A percentile compares a stretch with the other conserved stretches of the same genome.
These are phyloP conservation scores for Fusarium torulosum DNA, from an alignment of 2,329 filamentous ascomycete genomes.

Conservation along the genomic window DNA sequence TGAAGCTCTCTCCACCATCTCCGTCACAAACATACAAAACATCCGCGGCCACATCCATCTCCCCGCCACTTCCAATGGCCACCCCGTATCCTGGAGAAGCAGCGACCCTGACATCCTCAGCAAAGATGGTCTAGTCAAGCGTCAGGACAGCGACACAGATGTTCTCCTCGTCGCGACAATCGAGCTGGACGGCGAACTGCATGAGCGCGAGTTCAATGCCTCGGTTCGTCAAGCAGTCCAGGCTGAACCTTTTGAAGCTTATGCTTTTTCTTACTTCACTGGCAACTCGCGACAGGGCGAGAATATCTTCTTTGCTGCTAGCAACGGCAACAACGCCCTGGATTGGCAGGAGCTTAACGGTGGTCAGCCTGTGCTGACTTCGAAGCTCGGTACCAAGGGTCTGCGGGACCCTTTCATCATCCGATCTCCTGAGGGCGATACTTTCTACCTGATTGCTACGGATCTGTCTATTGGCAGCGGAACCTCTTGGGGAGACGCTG, in stretches of 20 bases:
- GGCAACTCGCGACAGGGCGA: constrained; percentile 59
- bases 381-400: constrained; percentile 61
- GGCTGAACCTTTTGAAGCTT: constrained; percentile 57
- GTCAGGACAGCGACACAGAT: constrained; percentile 45
- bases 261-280: constrained; percentile 66
- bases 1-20: constrained; percentile 33
- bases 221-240: constrained; percentile 52
- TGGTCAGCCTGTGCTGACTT: constrained; percentile 60
- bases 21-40: constrained; percentile 53
- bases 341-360: constrained; percentile 64
- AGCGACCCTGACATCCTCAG: constrained; percentile 52
- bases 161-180: constrained; percentile 56
- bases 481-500: constrained; percentile 63
- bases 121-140: constrained; percentile 53
- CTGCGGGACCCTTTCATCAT: constrained; percentile 67
- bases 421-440: constrained; percentile 62
- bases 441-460: constrained; percentile 65
- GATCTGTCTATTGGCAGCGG: constrained; percentile 67
- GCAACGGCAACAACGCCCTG: constrained; percentile 65
- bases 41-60: constrained; percentile 56
- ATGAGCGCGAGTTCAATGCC: constrained; percentile 52
- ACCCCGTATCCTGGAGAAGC: constrained; percentile 54
- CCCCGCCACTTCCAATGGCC: constrained; percentile 48
- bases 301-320: constrained; percentile 65
- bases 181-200: constrained; percentile 34